These are phyloP conservation scores for Trypanosoma cruzi DNA, from an alignment of 208 protist species.

Conservation along the genomic window DNA sequence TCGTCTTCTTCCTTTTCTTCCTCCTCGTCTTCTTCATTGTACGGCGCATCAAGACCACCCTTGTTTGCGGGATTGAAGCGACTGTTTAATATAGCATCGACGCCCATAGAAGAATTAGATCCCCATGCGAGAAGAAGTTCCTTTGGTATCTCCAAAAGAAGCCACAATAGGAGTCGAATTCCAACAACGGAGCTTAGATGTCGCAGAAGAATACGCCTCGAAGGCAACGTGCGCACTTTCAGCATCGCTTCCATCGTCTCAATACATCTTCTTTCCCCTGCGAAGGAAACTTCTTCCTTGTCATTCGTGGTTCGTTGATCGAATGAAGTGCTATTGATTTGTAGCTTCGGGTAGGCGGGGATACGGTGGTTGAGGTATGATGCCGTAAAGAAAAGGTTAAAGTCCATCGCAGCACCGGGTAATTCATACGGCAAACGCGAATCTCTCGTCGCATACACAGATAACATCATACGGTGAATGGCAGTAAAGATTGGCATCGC, in stretches of 20 bases:
- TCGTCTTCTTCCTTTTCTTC: constrained; percentile 27
- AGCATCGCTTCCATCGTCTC: constrained; percentile 56
- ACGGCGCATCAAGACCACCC: constrained; percentile 7
- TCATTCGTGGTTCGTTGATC: constrained; percentile 10
- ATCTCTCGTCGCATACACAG: constrained; percentile 38
- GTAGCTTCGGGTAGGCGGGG: neutral
- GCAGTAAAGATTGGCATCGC: constrained; percentile 60
- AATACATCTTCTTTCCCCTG: constrained; percentile 16
- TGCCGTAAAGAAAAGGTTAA: constrained; percentile 62
- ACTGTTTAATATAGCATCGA: constrained; percentile 8
- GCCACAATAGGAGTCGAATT: constrained; percentile 65
- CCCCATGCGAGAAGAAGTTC: constrained; percentile 45
- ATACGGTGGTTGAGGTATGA: constrained; percentile 19
- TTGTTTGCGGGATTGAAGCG: constrained; percentile 21
- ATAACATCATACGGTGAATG: constrained; percentile 55
- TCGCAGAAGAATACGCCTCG: constrained; percentile 34
- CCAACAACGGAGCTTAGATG: constrained; percentile 34
- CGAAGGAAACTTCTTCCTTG: neutral
- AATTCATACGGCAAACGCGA: constrained; percentile 61
- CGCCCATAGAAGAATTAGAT: constrained; percentile 39
- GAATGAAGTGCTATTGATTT: constrained; percentile 1
- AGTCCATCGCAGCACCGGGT: constrained; percentile 47
- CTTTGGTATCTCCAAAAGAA: constrained; percentile 54
- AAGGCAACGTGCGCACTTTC: constrained; percentile 46
- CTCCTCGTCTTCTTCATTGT: constrained; percentile 7